Evolutionary conservation across 345 rosid species (phyloP), one percentile per base, ranked within the genome.

Genomic region (Excoecaria cochinchinensis): DNA sequence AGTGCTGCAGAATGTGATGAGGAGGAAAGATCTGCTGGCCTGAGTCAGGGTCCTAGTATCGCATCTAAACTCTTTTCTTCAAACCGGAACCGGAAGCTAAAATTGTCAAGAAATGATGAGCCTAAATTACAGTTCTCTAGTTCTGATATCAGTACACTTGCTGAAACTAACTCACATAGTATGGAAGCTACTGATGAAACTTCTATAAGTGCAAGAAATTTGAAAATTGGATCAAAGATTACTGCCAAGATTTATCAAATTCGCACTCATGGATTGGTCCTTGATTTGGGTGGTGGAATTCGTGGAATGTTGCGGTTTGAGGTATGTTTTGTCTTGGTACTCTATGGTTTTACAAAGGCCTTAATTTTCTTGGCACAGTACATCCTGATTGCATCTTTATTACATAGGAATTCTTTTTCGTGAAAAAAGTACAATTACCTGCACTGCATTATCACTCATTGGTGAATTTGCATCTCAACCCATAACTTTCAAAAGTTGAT

Each of bases 1-100:
- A 91, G 92, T 81, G 90, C 86, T 74, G 92, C 78, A 8, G 99
- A 93, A 79, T 95, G 99, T 85, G 93, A 93, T 47, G 92, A 89
- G 84, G 93, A 76, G 80, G 97, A 91, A 66, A 88, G 87, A 78
- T 77, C 79, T 69, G 81, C 78, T 63, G 66, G 65, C 56, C 75
- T 80, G 77, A 74, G 61, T 62, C 81, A 71, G 81, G 86, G 60
- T 72, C 69, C 82, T 22, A 80, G 78, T 63, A 76, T 79, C 64
- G 61, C 78, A 57, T 42, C 86, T 50, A 90, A 85, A 76, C 71
- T 40, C 66, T 24, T 50, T 63, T 25, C 79, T 58, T 74, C 70
- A 67, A 84, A 85, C 77, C 25, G 42, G 52, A 70, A 42, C 24
- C 52, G 16, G 1, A 80, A 69, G 67, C 71, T 13, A n/a, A 86